Percentiles rank a stretch among this genome's conserved stretches.
Evolutionary conservation across 2,329 filamentous ascomycete genomes (phyloP).

Genomic region (Furcasterigmium sp.): DNA sequence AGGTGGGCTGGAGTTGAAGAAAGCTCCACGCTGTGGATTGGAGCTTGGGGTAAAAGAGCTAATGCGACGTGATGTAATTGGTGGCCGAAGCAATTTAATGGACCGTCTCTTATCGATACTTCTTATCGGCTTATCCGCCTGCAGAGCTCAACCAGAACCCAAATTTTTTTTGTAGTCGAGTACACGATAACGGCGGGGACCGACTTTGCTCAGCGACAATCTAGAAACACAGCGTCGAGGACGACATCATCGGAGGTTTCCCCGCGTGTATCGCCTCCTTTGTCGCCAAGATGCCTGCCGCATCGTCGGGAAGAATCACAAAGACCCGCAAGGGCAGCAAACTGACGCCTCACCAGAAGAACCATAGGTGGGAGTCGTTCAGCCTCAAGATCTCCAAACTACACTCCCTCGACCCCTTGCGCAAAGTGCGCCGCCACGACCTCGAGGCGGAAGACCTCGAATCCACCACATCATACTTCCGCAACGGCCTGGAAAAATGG

Average conservation of each 20-base stretch:
- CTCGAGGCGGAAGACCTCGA: constrained; percentile 75
- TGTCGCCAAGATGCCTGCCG: constrained; percentile 51
- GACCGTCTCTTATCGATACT: constrained; percentile 1
- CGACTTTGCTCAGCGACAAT: not conserved
- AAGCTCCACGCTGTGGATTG: not conserved
- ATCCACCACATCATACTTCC: constrained; percentile 80
- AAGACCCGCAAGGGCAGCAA: constrained; percentile 67
- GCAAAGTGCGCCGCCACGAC: constrained; percentile 79
- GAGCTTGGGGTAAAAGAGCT: constrained; percentile 7
- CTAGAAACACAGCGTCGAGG: not conserved
- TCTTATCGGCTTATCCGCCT: constrained; percentile 14
- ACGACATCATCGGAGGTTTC: not conserved
- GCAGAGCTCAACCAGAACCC: constrained; percentile 12
- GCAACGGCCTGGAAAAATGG: constrained; percentile 81
- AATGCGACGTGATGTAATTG: not conserved
- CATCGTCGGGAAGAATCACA: constrained; percentile 60
- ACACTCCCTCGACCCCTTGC: constrained; percentile 84
- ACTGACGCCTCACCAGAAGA: constrained; percentile 69
- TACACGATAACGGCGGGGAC: constrained; percentile 1
- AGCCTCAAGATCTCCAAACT: constrained; percentile 84
- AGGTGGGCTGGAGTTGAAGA: not conserved
- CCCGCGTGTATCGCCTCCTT: not conserved
- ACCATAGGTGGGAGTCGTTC: constrained; percentile 89
- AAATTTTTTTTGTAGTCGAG: constrained; percentile 11
- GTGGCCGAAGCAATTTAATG: not conserved